Evolutionary conservation across 2,329 filamentous ascomycete species (phyloP).

Genomic region (Clonostachys sp.): DNA sequence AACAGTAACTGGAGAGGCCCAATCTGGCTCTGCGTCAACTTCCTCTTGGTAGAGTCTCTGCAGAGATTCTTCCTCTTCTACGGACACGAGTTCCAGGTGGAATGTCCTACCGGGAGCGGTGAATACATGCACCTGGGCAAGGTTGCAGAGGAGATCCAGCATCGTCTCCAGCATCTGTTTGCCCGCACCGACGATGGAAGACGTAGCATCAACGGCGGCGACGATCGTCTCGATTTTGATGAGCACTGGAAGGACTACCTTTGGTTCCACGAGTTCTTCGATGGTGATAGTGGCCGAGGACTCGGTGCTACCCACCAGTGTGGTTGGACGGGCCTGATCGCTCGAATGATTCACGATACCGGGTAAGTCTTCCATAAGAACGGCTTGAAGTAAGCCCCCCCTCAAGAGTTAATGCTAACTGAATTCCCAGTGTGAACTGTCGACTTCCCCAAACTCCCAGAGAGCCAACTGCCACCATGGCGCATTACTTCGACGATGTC

Average conservation of each 20-base stretch:
- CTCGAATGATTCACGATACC: conserved; percentile 96
- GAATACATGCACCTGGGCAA: conserved; percentile 95
- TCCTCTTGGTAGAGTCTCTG: conserved; percentile 88
- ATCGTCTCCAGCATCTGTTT: conserved; percentile 89
- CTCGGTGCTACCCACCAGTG: conserved; percentile 92
- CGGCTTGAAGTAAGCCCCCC: neutral
- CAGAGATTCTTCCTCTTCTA: conserved; percentile 97
- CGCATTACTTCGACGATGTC: conserved; percentile 94
- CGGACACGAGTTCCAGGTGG: conserved; percentile 79
- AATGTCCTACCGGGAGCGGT: conserved; percentile 90
- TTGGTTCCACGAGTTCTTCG: conserved; percentile 98
- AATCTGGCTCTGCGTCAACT: conserved; percentile 95
- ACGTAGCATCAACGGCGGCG: conserved; percentile 82
- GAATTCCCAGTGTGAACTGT: conserved; percentile 65
- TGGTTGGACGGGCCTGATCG: conserved; percentile 93
- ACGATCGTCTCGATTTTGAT: conserved; percentile 84
- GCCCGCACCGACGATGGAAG: conserved; percentile 78
- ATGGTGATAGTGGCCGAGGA: conserved; percentile 84
- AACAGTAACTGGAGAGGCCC: conserved; percentile 98
- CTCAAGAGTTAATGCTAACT: conserved; percentile 28
- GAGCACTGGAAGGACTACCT: conserved; percentile 79
- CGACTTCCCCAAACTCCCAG: conserved; percentile 90
- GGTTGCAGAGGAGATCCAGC: conserved; percentile 91
- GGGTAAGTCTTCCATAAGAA: conserved; percentile 56
- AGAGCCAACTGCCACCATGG: conserved; percentile 76